Base-by-base conservation (phyloP, 192 early-diverging fungal species). In the Phlyctochytrium arcticum region DNA sequence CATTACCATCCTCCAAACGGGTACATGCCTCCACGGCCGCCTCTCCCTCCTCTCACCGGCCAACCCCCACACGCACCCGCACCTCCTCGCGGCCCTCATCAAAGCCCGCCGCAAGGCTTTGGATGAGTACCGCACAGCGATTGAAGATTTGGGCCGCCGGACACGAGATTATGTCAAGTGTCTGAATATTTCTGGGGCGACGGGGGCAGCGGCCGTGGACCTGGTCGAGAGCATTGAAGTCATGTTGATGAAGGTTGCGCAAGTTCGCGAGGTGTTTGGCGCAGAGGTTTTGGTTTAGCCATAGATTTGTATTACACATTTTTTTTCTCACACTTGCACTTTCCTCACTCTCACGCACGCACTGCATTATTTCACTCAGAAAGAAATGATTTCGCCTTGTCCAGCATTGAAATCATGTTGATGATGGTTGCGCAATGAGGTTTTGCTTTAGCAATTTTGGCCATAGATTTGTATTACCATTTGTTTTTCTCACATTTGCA, bases 41-140 rank as follows among this genome's bases (percentile, higher is more conserved):
- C 39, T 44, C 39, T n/a, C 12, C 39, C 12, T 19, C 39, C 39
- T 19, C 39, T 44, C 39, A 12, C 39, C 39, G 21, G 15, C 39
- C 0, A 12, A 12, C 39, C 0, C 0, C 12, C 12, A 44, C 39
- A 44, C 64, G 4, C 33, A 66, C 21, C n/a, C n/a, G n/a, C n/a
- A n/a, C n/a, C n/a, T n/a, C n/a, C 54, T 57, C 17, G 64, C 64
- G 3, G 65, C 65, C 9, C 27, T 29, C 8, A 68, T 55, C 1
- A 68, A 68, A 51, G 65, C 65, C 15, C 26, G 57, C 9, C 56
- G 65, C 12, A 68, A 68, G 34, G 65, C 65, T n/a, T 36, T 68
- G 34, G 65, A 68, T 42, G 65, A 68, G 48, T 68, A 51, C 29
- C 65, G 65, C 30, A 35, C 37, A 1, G 44, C 56, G 1, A 44